phyloP scores from a whole-genome alignment of 2,329 filamentous ascomycete genomes.

The Colletotrichum orchidophilum region DNA sequence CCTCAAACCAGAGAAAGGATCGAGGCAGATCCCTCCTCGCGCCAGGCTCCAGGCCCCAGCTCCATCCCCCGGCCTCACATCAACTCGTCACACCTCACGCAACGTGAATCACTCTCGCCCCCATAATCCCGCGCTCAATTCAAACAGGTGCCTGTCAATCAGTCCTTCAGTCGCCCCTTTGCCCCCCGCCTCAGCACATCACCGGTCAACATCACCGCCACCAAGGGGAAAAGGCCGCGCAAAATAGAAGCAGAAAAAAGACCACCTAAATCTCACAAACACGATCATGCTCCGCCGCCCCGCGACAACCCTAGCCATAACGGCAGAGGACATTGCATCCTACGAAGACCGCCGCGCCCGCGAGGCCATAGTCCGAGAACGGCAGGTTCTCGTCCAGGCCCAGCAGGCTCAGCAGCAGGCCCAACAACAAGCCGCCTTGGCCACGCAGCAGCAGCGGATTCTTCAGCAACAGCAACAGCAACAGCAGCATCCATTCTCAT shows the following conservation, averaged over 20 bases:
- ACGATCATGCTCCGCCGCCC: conserved; percentile 70
- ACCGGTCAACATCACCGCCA: too few relatives aligned
- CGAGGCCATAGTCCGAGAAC: conserved; percentile 42
- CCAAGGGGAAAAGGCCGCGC: neutral
- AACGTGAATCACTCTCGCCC: neutral
- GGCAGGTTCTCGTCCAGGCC: conserved; percentile 31
- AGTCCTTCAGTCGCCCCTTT: neutral
- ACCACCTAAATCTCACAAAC: neutral
- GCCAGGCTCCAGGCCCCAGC: neutral
- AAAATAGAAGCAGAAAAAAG: neutral
- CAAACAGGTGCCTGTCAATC: neutral
- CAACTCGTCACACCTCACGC: neutral
- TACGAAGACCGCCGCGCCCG: conserved; percentile 72
- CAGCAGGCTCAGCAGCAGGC: conserved; percentile 31
- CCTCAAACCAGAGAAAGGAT: neutral
- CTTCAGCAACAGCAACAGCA: conserved; percentile 13
- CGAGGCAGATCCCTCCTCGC: neutral
- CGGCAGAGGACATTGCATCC: conserved; percentile 73
- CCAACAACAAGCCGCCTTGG: neutral
- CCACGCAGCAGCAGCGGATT: conserved; percentile 14
- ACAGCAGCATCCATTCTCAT: conserved; percentile 17
- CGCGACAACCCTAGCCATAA: conserved; percentile 74
- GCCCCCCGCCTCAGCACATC: neutral
- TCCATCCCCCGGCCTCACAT: neutral
- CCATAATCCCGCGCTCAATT: neutral